These are phyloP conservation scores for Astrothelium macrocarpum DNA, from an alignment of 495 filamentous ascomycete genomes.

Conservation along the genomic window DNA sequence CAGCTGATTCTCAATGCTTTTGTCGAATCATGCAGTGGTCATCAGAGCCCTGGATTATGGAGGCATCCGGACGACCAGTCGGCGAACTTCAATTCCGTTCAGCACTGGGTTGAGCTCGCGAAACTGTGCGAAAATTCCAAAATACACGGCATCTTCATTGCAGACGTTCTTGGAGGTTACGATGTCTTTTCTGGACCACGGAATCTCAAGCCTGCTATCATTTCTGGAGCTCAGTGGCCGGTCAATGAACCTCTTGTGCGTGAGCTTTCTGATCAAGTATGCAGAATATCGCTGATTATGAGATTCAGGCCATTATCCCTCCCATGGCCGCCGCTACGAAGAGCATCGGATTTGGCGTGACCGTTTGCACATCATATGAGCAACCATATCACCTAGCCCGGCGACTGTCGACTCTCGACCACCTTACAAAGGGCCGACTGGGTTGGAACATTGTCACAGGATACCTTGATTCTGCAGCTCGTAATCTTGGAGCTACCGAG, in stretches of 20 bases:
- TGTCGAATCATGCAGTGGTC: conserved; percentile 45
- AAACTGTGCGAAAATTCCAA: conserved; percentile 41
- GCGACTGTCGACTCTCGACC: conserved; percentile 55
- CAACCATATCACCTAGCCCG: conserved; percentile 60
- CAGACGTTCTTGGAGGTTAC: conserved; percentile 38
- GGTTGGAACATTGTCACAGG: conserved; percentile 64
- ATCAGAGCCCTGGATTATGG: conserved; percentile 47
- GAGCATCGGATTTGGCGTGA: conserved; percentile 60
- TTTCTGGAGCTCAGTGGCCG: conserved; percentile 18
- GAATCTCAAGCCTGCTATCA: conserved; percentile 11
- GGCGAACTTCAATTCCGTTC: conserved; percentile 43
- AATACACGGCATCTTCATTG: conserved; percentile 51
- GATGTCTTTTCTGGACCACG: conserved; percentile 17
- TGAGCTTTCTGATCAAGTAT: neutral
- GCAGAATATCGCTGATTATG: neutral
- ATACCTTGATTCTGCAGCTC: conserved; percentile 57
- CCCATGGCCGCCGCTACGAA: conserved; percentile 44
- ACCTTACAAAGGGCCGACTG: conserved; percentile 55
- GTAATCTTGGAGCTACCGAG: conserved; percentile 47
- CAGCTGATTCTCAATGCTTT: conserved; percentile 52
- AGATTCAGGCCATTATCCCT: conserved; percentile 7
- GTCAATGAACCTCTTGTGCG: conserved; percentile 13
- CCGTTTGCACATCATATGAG: conserved; percentile 58
- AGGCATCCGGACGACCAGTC: conserved; percentile 45
- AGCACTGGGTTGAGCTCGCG: conserved; percentile 43